Evolutionary conservation across 2,329 filamentous ascomycete genomes (phyloP).

Genomic region (Fusarium robinianum): DNA sequence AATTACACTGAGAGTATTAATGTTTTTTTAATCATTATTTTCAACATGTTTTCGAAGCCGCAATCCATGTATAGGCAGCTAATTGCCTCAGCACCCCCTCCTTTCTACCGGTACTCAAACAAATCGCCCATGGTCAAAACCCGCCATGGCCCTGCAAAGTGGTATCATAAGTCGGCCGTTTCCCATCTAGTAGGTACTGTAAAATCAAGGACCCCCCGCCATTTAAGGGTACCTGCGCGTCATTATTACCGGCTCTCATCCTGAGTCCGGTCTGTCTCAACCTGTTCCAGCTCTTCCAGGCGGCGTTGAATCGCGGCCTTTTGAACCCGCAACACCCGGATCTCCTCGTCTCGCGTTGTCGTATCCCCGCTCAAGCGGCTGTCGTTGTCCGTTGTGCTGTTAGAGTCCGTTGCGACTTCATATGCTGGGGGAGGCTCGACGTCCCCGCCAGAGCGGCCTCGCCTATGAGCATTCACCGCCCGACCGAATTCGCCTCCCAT

Average conservation of each 20-base stretch:
- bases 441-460: constrained; percentile 16
- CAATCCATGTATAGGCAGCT: constrained; percentile 2
- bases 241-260: constrained; percentile 11
- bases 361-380: constrained; percentile 28
- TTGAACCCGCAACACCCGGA: constrained; percentile 40
- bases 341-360: constrained; percentile 38
- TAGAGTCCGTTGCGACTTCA: constrained; percentile 33
- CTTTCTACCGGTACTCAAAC: constrained; percentile 11
- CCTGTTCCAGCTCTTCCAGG: constrained; percentile 41
- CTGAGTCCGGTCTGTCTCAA: constrained; percentile 26
- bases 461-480: constrained; percentile 20
- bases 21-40: no score
- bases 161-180: constrained; percentile 39
- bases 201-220: constrained; percentile 19
- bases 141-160: constrained; percentile 34
- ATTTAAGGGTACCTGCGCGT: constrained; percentile 1
- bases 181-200: constrained; percentile 18
- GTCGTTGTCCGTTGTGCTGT: constrained; percentile 30
- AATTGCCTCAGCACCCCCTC: constrained; percentile 5
- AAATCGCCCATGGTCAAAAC: constrained; percentile 22
- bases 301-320: constrained; percentile 44
- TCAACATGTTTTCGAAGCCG: no score
- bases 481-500: constrained; percentile 22
- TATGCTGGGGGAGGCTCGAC: constrained; percentile 42
- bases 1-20: no score